phyloP scores from a whole-genome alignment of 2,329 filamentous ascomycete genomes.

The Sclerotinia subarctica region DNA sequence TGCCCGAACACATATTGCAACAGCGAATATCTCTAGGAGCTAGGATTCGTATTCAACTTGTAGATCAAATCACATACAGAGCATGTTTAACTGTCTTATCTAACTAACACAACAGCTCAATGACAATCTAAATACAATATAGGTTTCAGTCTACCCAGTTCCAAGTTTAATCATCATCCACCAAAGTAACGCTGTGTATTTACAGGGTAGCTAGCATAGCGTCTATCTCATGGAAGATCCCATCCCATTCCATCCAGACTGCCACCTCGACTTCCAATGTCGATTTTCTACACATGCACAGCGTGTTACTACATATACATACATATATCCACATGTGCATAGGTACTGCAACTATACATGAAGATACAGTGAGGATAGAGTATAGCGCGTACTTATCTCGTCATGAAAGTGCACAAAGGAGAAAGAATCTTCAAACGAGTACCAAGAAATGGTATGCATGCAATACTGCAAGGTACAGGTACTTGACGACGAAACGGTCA shows the following conservation, averaged over 20 bases:
- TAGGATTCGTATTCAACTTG: neutral
- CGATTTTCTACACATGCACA: neutral
- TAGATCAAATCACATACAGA: neutral
- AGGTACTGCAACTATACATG: neutral
- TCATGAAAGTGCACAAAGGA: neutral
- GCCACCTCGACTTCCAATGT: neutral
- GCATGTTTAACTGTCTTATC: neutral
- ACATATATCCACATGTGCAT: neutral
- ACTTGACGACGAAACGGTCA: neutral
- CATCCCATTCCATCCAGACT: neutral
- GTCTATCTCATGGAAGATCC: neutral
- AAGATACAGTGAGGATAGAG: neutral
- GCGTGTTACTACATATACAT: neutral
- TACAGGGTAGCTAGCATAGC: neutral
- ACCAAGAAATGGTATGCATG: neutral
- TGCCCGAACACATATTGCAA: neutral
- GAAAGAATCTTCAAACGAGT: neutral
- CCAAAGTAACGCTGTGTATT: neutral
- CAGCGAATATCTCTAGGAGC: neutral
- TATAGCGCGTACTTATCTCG: neutral
- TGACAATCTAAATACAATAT: neutral
- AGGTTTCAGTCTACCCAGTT: neutral
- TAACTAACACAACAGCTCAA: neutral
- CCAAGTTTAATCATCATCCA: too few species aligned
- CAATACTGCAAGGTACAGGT: slow-evolving; percentile 15